phyloP scores from a whole-genome alignment of 768 basidiomycete genomes.

The Trametes villosa region DNA sequence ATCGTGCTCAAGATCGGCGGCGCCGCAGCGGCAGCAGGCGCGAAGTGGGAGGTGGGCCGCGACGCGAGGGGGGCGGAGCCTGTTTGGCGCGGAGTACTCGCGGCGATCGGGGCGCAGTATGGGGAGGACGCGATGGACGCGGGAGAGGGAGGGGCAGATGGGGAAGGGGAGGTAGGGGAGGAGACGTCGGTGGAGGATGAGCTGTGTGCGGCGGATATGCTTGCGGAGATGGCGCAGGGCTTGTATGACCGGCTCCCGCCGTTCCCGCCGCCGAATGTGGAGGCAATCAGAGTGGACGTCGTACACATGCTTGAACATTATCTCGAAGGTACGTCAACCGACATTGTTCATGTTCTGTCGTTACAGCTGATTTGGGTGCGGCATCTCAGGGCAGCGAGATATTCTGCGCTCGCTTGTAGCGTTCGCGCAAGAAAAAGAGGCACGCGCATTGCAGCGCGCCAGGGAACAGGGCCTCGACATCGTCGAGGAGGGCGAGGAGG shows the following conservation, averaged over 20 bases:
- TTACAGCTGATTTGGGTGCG: background rate
- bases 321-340: constrained; percentile 43
- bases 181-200: constrained; percentile 54
- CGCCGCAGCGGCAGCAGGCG: constrained; percentile 2
- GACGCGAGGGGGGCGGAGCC: constrained; percentile 55
- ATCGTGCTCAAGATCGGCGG: constrained; percentile 80
- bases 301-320: constrained; percentile 69
- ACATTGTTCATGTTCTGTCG: background rate
- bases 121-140: constrained; percentile 29
- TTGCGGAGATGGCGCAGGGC: constrained; percentile 68
- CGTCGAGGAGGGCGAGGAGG: constrained; percentile 40
- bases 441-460: constrained; percentile 51
- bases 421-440: constrained; percentile 53
- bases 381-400: constrained; percentile 56
- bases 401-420: constrained; percentile 58
- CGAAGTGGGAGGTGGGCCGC: constrained; percentile 66
- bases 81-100: constrained; percentile 60
- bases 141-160: constrained; percentile 30
- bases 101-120: constrained; percentile 32
- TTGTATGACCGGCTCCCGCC: constrained; percentile 55
- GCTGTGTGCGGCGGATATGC: constrained; percentile 65
- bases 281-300: constrained; percentile 57
- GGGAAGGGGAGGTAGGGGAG: constrained; percentile 30
- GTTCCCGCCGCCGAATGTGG: constrained; percentile 26
- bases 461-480: constrained; percentile 57